Base-by-base conservation (phyloP, 768 basidiomycete genomes). In the Termitomyces sp. region DNA sequence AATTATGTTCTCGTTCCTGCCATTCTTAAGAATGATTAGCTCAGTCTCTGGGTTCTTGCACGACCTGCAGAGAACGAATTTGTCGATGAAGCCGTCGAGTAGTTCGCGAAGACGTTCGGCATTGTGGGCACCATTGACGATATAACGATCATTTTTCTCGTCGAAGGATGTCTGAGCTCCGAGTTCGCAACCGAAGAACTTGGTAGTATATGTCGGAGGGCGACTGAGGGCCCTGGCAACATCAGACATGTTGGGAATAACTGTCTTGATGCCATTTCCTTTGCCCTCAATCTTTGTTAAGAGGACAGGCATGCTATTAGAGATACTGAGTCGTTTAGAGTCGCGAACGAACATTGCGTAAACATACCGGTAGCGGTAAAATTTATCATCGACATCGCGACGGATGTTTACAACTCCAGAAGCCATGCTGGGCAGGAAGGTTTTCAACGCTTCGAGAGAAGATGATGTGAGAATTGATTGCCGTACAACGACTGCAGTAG, bases 41-140 rank as follows among this genome's bases (percentile, higher is more conserved):
- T 98, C 95, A 33, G 97, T 99, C 75, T 99, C 97, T 11, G 97
- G 97, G 70, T 99, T 99, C 78, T 98, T 98, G 89, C 97, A 99
- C 10, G 90, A 84, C 57, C 86, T 87, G 77, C 97, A 99, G 15
- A 99, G 86, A 44, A 99, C 94, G 63, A 97, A 99, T 74, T 98
- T 98, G 65, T 96, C 93, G 76, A 99, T 99, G 80, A 98, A 99
- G 48, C 72, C 82, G 71, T 98, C 96, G 64, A 99, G 87, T 15
- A 99, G 85, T 71, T 98, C 96, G 56, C 95, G 90, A 30, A 99
- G 85, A 57, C 94, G 90, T 44, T 83, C 76, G 42, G 93, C 87
- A 61, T 97, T 86, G 68, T 99, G 97, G 28, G 93, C 93, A 48
- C 97, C 97, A 65, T 98, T 98, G 72, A 98, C 96, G 62, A 99